Conservation (phyloP, 2,329 filamentous ascomycete species). For the Microcera coccophila region DNA sequence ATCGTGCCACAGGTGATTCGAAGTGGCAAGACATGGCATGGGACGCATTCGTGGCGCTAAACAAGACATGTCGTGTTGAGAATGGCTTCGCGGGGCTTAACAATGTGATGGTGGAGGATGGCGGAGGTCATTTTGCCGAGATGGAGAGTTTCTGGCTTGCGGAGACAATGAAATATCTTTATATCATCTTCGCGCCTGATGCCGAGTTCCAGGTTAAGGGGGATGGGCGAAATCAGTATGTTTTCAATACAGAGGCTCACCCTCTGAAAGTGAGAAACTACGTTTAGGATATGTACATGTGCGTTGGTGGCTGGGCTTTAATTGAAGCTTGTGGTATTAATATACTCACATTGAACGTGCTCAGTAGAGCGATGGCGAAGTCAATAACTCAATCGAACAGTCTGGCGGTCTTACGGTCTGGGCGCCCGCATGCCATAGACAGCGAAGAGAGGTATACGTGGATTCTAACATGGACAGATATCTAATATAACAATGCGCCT, state of each 20-base stretch:
- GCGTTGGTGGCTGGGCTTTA: too few relatives aligned
- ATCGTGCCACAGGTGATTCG: constrained; percentile 68
- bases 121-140: constrained; percentile 62
- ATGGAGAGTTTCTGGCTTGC: constrained; percentile 89
- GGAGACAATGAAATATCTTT: constrained; percentile 81
- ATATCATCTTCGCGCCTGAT: constrained; percentile 64
- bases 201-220: constrained; percentile 49
- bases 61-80: constrained; percentile 56
- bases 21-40: constrained; percentile 84
- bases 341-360: too few relatives aligned
- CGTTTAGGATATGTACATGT: too few relatives aligned
- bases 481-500: too few relatives aligned
- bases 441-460: too few relatives aligned
- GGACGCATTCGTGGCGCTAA: constrained; percentile 70
- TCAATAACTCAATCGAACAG: too few relatives aligned
- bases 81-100: constrained; percentile 64
- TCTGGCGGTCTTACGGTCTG: too few relatives aligned
- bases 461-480: too few relatives aligned
- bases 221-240: constrained; percentile 43
- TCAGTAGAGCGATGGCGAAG: too few relatives aligned
- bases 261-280: constrained; percentile 34
- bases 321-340: too few relatives aligned
- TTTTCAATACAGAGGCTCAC: constrained; percentile 50
- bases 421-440: too few relatives aligned
- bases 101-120: constrained; percentile 61